phyloP scores from a whole-genome alignment of 1,284 basidiomycete species.

The Salmacisia buchloeana region DNA sequence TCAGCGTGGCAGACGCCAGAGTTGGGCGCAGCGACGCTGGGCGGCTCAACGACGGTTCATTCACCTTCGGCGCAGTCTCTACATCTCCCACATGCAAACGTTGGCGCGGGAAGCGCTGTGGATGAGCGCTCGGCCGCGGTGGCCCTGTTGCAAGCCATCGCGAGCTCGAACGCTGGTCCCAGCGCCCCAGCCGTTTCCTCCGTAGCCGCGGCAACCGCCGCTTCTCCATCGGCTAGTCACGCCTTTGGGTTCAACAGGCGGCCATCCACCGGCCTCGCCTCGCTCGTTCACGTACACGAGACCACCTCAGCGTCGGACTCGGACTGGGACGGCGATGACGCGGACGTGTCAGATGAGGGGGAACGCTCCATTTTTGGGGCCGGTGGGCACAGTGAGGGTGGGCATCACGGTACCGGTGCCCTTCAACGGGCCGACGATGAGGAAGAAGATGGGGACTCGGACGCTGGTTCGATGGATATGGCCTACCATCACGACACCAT shows the following conservation, averaged over 20 bases:
- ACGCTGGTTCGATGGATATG: background rate
- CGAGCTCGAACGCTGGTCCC: no score
- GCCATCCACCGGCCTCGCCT: background rate
- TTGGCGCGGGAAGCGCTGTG: no score
- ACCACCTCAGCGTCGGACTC: background rate
- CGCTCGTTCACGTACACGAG: background rate
- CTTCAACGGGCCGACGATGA: background rate
- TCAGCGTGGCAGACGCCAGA: constrained; percentile 2
- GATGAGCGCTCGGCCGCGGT: no score
- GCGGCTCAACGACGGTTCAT: background rate
- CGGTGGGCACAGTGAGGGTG: no score
- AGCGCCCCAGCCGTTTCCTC: no score
- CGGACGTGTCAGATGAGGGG: no score
- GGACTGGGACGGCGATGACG: background rate
- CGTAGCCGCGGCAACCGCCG: no score
- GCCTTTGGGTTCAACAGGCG: background rate
- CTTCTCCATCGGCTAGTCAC: background rate
- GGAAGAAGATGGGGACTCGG: background rate
- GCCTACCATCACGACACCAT: background rate
- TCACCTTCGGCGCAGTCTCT: background rate
- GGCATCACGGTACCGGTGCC: no score
- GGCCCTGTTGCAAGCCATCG: no score
- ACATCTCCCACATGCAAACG: background rate
- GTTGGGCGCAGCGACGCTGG: background rate
- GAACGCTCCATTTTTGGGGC: no score